Evolutionary conservation across 2,329 filamentous ascomycete genomes (phyloP).

Genomic region (Calcarisporium arbuscula): DNA sequence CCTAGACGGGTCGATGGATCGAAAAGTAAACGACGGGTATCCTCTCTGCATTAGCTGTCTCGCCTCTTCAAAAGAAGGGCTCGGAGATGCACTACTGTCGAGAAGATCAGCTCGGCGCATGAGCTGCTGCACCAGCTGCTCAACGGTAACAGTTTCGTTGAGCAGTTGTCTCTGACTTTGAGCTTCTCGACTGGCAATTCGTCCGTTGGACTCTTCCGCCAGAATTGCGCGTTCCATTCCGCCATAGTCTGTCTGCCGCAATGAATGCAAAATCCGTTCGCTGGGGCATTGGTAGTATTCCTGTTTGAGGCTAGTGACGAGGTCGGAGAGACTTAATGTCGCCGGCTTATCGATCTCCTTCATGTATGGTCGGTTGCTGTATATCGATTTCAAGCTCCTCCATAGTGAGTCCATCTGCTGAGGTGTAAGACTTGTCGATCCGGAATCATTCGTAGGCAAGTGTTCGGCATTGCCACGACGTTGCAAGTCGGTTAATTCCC

Average conservation of each 20-base stretch:
- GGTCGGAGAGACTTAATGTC: constrained; percentile 18
- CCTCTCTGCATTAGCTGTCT: constrained; percentile 12
- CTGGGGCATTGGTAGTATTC: constrained; percentile 22
- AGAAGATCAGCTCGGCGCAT: constrained; percentile 19
- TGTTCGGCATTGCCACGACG: too few relatives aligned
- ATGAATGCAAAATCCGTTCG: constrained; percentile 13
- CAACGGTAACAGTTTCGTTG: constrained; percentile 18
- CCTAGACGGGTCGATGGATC: constrained; percentile 18
- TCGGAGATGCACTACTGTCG: constrained; percentile 14
- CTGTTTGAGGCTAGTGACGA: constrained; percentile 19
- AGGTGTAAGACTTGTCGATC: constrained; percentile 12
- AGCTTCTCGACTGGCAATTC: constrained; percentile 15
- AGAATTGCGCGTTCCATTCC: constrained; percentile 21
- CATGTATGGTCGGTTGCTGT: constrained; percentile 26
- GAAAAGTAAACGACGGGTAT: constrained; percentile 18
- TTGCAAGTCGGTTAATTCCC: constrained; percentile 35
- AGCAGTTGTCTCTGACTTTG: constrained; percentile 20
- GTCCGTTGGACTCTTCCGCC: constrained; percentile 19
- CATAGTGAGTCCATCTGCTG: constrained; percentile 26
- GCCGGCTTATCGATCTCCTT: constrained; percentile 27
- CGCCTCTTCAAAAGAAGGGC: constrained; percentile 24
- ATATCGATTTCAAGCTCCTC: constrained; percentile 22
- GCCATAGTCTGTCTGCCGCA: constrained; percentile 21
- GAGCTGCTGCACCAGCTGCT: constrained; percentile 22
- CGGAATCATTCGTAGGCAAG: constrained; percentile 14